Evolutionary conservation across 208 protist species (phyloP), one percentile per base, ranked within the genome.

Genomic region (Leishmania tarentolae): DNA sequence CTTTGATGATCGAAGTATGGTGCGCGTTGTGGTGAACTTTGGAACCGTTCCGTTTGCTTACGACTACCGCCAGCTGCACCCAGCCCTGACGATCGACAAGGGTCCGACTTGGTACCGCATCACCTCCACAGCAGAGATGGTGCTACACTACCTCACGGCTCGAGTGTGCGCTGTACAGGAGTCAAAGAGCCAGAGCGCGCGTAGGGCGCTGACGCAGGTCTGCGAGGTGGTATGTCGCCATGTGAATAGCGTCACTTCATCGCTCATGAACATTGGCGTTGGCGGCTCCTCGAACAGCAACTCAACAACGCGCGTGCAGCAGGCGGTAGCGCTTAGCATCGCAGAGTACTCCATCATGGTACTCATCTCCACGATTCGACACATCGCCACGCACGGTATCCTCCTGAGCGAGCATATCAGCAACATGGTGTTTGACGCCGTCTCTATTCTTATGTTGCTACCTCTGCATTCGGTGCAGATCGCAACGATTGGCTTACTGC

Each of bases 391-490:
- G 31, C 78, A 78, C 42, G 79, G 85, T 57, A 42, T 86, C 37
- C 61, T 83, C 17, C 78, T 74, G 75, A 83, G 79, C 56, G 80
- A 83, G 76, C 76, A 87, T 76, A 81, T 87, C 79, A 84, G 84
- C 76, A 84, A 76, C 76, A 95, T 93, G 88, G 76, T 98, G n/a
- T 97, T 95, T 78, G 86, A 95, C 75, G 90, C 92, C 44, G 90
- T 92, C 5, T 93, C 89, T 31, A 86, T 96, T 69, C 86, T 98
- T 9, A 95, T 97, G 92, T 82, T 93, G 83, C 76, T 96, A 70
- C 92, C 95, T 61, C 72, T 97, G 85, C 91, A 93, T 83, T 94
- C 92, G 31, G 90, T 96, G 66, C 93, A 95, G 80, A 92, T 97
- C 42, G 82, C 93, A 8, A 93, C 93, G 7, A 92, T 97, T 40